Evolutionary conservation across 768 basidiomycete genomes (phyloP), one percentile per base, ranked within the genome.

Genomic region (Lentinula sp.): DNA sequence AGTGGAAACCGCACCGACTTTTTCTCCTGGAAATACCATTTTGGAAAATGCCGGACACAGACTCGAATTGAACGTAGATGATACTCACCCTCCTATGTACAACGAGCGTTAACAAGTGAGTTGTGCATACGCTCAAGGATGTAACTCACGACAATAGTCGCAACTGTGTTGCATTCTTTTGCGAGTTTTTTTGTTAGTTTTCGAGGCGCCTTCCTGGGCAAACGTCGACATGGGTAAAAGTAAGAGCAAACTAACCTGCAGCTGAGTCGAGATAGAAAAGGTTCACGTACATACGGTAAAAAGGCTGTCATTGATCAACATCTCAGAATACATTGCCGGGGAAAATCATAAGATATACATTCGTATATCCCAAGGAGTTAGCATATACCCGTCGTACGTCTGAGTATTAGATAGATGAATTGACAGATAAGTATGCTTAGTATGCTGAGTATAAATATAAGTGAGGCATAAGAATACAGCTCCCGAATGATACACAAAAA

Each of bases 121-220:
- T 23, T 15, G 37, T 41, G 4, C 15, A 7, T 28, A 37, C 37
- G 28, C 28, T 7, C 3, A 20, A 13, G 6, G 9, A 8, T 50
- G 49, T 6, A 33, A 20, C 62, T 70, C 73, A 37, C 77, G 72
- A 66, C 80, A 81, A 20, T 67, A 69, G 66, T 81, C 80, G 62
- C 80, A 81, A 12, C 77, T 76, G 1, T 77, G 75, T 43, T 77
- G 76, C 16, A 81, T 67, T 36, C 79, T 71, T 37, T 10, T 48
- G 6, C 46, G 46, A 48, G 46, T 48, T 9, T 48, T 48, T 28
- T 48, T 48, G 46, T 18, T 8, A 48, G 20, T 4, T 2, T 9
- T n/a, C 4, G 16, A 28, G 28, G 28, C 28, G 28, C 4, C 28
- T 28, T 28, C 46, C 20, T 48, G 46, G n/a, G 18, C 46, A 48